Base-by-base conservation (phyloP, 2,329 filamentous ascomycete species). In the Lasiodiplodia gonubiensis region DNA sequence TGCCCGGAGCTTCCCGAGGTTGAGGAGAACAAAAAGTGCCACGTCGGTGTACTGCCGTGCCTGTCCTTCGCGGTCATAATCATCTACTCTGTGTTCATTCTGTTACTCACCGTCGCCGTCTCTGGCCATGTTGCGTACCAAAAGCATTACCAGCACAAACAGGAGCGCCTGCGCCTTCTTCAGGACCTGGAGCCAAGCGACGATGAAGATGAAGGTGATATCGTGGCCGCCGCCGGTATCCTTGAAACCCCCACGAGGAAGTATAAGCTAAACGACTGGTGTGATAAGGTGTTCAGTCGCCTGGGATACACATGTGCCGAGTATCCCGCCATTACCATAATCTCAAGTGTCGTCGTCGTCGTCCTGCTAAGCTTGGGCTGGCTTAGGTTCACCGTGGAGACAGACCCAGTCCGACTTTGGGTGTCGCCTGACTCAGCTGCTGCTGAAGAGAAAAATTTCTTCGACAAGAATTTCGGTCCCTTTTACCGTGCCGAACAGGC, bases 401-500 rank as follows among this genome's bases (percentile, higher is more conserved):
- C 85, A 25, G 91, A 98, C 70, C 95, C 95, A 6, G 95, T 96
- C 12, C 89, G 92, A 57, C 83, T 99, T 10, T 99, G 95, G 95
- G 95, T 99, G n/a, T 94, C 94, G 73, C 95, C 95, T 8, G 91
- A 91, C 10, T 98, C 95, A 4, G 88, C 89, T 59, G 94, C 96
- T 23, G 95, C 95, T 0, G 87, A 93, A 76, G 94, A 99, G 77
- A 99, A 99, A 81, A 86, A 86, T 1, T 99, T 96, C 76, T 99
- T 98, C 71, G 96, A 99, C 76, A 78, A 87, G 42, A 93, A 93
- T 72, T 99, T 99, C 76, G 96, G 95, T 0, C 93, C 94, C 0
- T 99, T 99, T 75, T 99, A 95, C 80, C 91, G 95, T 49, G 91
- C 94, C 0, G 92, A 99, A 78, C 95, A 99, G 80, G 88, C 90